A percentile compares a stretch with the other conserved stretches of the same genome.
Evolutionary conservation across 441 rosid genomes (phyloP).

Genomic region (Adansonia gregorii): DNA sequence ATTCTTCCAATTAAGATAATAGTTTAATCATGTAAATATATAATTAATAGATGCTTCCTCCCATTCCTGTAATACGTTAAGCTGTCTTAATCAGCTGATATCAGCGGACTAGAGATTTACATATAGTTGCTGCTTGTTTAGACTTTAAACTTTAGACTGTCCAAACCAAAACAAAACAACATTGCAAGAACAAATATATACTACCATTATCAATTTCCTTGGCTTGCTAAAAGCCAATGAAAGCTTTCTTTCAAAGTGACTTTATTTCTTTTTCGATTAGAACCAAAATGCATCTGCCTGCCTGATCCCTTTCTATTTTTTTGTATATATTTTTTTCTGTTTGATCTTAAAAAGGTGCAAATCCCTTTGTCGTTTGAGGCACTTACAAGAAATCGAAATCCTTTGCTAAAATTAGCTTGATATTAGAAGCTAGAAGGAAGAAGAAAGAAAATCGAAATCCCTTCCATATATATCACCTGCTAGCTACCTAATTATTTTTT

Average conservation of each 20-base stretch:
- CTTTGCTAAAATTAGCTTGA: not conserved
- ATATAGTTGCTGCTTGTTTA: too few species aligned
- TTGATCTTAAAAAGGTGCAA: constrained; percentile 4
- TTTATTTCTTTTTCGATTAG: not conserved
- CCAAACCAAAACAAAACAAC: too few species aligned
- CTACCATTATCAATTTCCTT: too few species aligned
- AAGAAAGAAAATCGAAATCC: not conserved
- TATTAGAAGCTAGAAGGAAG: not conserved
- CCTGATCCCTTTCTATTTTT: not conserved
- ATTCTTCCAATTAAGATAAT: too few species aligned
- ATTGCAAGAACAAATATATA: too few species aligned
- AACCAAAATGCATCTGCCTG: not conserved
- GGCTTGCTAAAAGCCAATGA: not conserved
- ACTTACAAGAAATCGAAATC: not conserved
- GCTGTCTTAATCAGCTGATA: not conserved
- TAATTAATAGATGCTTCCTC: not conserved
- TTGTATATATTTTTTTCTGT: not conserved
- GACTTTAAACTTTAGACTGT: too few species aligned
- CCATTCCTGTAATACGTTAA: not conserved
- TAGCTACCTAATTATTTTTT: too few species aligned
- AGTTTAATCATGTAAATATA: too few species aligned
- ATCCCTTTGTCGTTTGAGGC: constrained; percentile 4
- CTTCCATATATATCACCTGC: too few species aligned
- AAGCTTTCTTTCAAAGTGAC: not conserved
- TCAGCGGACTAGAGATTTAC: too few species aligned